Conservation (phyloP, 225 moss, liverwort and hornwort species). For the Climacium dendroides region DNA sequence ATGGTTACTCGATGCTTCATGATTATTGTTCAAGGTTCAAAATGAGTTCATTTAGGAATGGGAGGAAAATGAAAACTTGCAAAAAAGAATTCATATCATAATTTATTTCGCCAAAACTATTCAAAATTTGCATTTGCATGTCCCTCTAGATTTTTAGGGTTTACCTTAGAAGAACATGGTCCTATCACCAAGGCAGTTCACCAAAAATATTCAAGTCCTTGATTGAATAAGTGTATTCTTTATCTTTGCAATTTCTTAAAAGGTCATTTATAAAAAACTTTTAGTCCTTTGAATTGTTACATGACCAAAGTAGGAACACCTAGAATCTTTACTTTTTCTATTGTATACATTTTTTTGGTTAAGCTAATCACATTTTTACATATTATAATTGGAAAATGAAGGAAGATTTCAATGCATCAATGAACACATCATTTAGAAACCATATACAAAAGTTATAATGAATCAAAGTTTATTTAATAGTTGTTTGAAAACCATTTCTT, state of each 20-base stretch:
- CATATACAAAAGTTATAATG: background rate
- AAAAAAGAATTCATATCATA: background rate
- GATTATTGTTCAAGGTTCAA: background rate
- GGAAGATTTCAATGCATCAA: background rate
- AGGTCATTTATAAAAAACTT: no score
- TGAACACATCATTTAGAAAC: background rate
- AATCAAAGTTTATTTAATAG: background rate
- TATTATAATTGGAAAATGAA: background rate
- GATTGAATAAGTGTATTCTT: background rate
- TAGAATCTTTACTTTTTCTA: background rate
- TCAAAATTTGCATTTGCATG: rapidly evolving
- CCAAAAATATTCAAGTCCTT: background rate
- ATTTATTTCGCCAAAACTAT: background rate
- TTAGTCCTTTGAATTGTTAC: background rate
- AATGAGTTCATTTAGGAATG: background rate
- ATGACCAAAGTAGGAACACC: background rate
- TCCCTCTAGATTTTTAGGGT: background rate
- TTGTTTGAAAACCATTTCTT: background rate
- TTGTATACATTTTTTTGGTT: rapidly evolving
- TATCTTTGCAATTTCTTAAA: background rate
- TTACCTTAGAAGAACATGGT: rapidly evolving
- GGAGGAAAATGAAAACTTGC: background rate
- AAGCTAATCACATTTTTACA: background rate
- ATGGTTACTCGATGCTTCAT: background rate
- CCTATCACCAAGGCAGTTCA: background rate